These are phyloP conservation scores for Closterium sp. DNA, from an alignment of 139 green algal species.

Conservation along the genomic window DNA sequence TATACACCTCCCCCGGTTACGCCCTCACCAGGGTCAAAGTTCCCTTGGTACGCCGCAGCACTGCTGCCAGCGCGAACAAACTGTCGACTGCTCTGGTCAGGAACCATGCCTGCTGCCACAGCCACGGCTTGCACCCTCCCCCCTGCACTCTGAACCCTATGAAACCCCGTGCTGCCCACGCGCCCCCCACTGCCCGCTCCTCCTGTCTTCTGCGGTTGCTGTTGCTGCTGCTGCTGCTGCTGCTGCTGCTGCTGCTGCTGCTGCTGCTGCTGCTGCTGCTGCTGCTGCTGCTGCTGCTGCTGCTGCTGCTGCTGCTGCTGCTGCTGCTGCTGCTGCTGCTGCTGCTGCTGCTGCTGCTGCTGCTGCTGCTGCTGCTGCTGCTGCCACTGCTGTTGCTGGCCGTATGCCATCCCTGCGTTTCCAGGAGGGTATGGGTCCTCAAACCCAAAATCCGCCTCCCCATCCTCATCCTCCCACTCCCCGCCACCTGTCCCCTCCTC, in stretches of 20 bases:
- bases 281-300: not conserved
- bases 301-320: not conserved
- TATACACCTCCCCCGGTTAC: not conserved
- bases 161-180: not conserved
- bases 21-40: not conserved
- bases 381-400: not conserved
- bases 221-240: conserved; percentile 1
- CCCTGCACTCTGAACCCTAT: not conserved
- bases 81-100: not conserved
- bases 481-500: not conserved
- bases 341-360: not conserved
- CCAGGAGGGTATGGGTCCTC: not conserved
- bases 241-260: not conserved
- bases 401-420: not conserved
- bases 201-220: not conserved
- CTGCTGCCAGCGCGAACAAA: not conserved
- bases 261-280: not conserved
- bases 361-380: not conserved
- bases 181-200: not conserved
- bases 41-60: not conserved
- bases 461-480: not conserved
- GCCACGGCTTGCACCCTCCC: not conserved
- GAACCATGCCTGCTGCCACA: not conserved
- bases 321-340: not conserved
- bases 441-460: not conserved